Base-by-base conservation (phyloP, 2,329 filamentous ascomycete species). In the Paracoccidioides brasiliensis region DNA sequence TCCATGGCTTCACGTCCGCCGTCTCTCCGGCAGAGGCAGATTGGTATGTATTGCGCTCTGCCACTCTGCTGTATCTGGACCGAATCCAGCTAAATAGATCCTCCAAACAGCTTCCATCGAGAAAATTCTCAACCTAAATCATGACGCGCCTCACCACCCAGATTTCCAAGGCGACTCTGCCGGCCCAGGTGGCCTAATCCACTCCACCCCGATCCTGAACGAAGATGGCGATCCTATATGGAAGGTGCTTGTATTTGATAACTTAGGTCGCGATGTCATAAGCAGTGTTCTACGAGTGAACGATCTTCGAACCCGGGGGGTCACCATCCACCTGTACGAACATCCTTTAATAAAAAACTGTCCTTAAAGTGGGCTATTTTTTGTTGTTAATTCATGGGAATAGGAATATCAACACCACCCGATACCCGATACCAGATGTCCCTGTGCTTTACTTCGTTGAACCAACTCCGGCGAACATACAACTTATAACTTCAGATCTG, bases 191-290 rank as follows among this genome's bases (percentile, higher is more conserved):
- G 84, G 83, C 52, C 72, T 85, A 8, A 74, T 85, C 55, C 81
- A 85, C 28, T 80, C 84, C 41, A 84, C 84, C n/a, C 85, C 88
- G 14, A 86, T 96, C 54, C 76, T 95, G 59, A 90, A 90, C 63
- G 80, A 88, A 49, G 85, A 94, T 64, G 90, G 90, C 60, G 88
- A 95, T 65, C 90, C 91, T 0, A 90, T 96, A 74, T 97, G 91
- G 91, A 97, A 97, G 71, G 88, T 97, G 5, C 77, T 98, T 53
- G 89, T 98, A 8, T 97, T 98, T 68, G 94, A 98, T 71, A 86
- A 91, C 63, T 74, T 85, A 63, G 93, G 91, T 50, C 81, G 90
- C 69, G 90, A 97, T 80, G 88, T 98, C 57, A 96, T 98, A 66
- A 96, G 90, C 75, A 96, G 90, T 66, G 90, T 98, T 2, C 77